Evolutionary conservation across 371 early-diverging fungal genomes (phyloP), one percentile per base, ranked within the genome.

Genomic region (Circinella umbellata): DNA sequence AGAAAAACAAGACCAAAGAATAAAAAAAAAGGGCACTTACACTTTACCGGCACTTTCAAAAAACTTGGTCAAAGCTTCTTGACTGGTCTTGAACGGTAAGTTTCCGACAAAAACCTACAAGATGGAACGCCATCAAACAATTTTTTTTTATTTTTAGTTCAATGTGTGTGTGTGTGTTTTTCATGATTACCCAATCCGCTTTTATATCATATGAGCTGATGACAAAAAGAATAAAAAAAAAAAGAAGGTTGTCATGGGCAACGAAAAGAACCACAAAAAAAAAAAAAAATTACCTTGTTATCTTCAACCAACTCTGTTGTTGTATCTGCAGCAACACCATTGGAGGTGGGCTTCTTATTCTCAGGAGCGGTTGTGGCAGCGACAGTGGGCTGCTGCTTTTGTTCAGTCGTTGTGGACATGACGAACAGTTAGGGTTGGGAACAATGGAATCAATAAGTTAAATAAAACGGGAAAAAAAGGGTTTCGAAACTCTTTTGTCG

Each of bases 51-150:
- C 86, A 51, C 80, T 72, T 73, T 83, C 85, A 76, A 96, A 98
- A 79, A 90, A 86, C 34, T 90, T 83, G 69, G 81, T 81, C 62
- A 98, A 85, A 76, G 91, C 88, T 54, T 86, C 91, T 77, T 94
- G 90, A 47, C 88, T 93, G 66, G 92, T 93, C 74, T 87, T 80
- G 87, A 94, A 96, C 38, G 96, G 80, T 69, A 98, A 86, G 87
- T 98, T 98, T 63, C 99, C 97, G 49, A 96, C 94, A 88, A 96
- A 98, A 51, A 96, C 93, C 89, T 96, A 20, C 42, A 42, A 66
- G 64, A 66, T 46, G n/a, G 42, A 39, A 34, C 42, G 42, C 42
- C 42, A 6, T 9, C 11, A 6, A 6, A 42, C 42, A 11, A 42
- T 27, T 27, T 27, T 27, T 1, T 27, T 27, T 27, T 27, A 27